These are phyloP conservation scores for Boeremia lycopersici DNA, from an alignment of 2,329 filamentous ascomycete genomes.

Conservation along the genomic window DNA sequence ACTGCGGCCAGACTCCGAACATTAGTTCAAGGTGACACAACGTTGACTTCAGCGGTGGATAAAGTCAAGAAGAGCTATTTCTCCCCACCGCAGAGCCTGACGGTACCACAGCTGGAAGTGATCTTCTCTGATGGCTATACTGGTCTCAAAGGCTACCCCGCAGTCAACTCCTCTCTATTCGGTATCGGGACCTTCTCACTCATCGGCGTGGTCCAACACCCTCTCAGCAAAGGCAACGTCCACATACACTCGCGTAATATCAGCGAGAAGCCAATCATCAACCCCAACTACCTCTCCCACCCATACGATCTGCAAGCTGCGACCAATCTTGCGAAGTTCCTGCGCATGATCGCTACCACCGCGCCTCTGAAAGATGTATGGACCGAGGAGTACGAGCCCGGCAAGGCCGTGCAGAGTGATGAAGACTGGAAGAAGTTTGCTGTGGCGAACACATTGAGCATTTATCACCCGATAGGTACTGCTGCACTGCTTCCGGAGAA, in stretches of 20 bases:
- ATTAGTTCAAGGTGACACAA: slow-evolving; percentile 38
- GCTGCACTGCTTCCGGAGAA: slow-evolving; percentile 38
- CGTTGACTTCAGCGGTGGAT: slow-evolving; percentile 21
- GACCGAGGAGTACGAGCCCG: slow-evolving; percentile 41
- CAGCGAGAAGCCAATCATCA: slow-evolving; percentile 32
- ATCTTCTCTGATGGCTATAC: slow-evolving; percentile 56
- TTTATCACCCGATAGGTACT: slow-evolving; percentile 46
- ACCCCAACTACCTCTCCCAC: slow-evolving; percentile 38
- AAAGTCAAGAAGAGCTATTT: slow-evolving; percentile 42
- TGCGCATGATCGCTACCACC: slow-evolving; percentile 33
- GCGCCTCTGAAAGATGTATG: slow-evolving; percentile 36
- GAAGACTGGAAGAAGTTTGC: slow-evolving; percentile 34
- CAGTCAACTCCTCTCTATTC: slow-evolving; percentile 31
- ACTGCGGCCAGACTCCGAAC: slow-evolving; percentile 36
- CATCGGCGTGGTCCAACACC: slow-evolving; percentile 44
- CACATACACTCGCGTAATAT: slow-evolving; percentile 33
- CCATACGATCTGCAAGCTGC: slow-evolving; percentile 35
- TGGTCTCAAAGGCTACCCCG: slow-evolving; percentile 46
- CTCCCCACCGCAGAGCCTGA: slow-evolving; percentile 30
- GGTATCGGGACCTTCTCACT: slow-evolving; percentile 42
- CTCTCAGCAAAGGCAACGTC: slow-evolving; percentile 38
- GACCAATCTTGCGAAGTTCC: slow-evolving; percentile 29
- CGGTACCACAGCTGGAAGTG: slow-evolving; percentile 52
- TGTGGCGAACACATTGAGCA: slow-evolving; percentile 25
- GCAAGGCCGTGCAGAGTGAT: slow-evolving; percentile 32